These are phyloP conservation scores for Crotalaria pallida DNA, from an alignment of 306 rosid species.

Conservation along the genomic window DNA sequence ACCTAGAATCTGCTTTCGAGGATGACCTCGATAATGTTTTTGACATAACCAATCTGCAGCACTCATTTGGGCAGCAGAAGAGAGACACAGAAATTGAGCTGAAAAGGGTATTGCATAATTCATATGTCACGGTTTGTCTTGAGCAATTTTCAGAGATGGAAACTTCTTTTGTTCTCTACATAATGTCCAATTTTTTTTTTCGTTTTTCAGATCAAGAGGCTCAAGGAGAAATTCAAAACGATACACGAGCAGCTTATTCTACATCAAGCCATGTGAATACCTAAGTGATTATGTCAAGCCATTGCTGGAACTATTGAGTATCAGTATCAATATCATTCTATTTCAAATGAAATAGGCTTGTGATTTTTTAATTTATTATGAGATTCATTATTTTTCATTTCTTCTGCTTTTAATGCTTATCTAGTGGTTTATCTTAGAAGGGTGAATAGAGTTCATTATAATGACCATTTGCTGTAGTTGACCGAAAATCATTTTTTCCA, in stretches of 20 bases:
- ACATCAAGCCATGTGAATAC: constrained; percentile 31
- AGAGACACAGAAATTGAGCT: constrained; percentile 71
- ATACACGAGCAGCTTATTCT: constrained; percentile 69
- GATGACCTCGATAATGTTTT: constrained; percentile 81
- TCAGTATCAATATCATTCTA: neutral
- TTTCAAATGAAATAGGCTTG: constrained; percentile 5
- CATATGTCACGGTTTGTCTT: neutral
- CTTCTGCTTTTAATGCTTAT: neutral
- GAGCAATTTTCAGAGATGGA: constrained; percentile 1
- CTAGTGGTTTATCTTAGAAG: neutral
- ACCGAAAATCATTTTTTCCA: neutral
- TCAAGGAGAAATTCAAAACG: constrained; percentile 81
- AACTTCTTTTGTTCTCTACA: constrained; percentile 3
- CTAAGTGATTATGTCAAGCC: neutral
- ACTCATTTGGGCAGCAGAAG: constrained; percentile 68
- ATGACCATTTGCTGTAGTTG: neutral
- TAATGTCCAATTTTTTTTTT: neutral
- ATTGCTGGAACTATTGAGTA: neutral
- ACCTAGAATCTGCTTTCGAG: constrained; percentile 85
- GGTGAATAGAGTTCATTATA: neutral
- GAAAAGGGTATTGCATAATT: constrained; percentile 65
- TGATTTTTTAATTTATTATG: constrained; percentile 3
- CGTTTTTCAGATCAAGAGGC: constrained; percentile 73
- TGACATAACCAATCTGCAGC: constrained; percentile 74
- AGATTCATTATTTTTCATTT: constrained; percentile 2